Base-by-base conservation (phyloP, 2,329 filamentous ascomycete genomes). In the Mariannaea sp. region DNA sequence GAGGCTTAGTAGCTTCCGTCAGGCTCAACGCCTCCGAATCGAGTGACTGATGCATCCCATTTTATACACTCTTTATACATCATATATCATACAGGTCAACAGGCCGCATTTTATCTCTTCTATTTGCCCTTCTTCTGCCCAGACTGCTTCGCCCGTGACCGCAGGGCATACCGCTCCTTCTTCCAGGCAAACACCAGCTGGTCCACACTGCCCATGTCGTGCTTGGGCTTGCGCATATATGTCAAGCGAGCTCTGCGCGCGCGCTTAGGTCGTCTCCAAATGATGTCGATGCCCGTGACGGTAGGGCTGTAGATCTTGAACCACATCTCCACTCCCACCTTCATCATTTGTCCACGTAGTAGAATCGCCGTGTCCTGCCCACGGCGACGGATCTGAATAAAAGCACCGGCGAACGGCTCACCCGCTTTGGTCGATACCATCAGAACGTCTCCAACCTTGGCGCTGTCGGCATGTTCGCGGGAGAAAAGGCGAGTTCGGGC, bases 301-400 rank as follows among this genome's bases (percentile, higher is more conserved):
- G 90, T 88, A 56, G 93, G 93, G 69, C 85, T 90, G 79, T 94
- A 97, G 54, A 97, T 80, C 80, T 99, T 99, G 75, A 89, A 92
- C 87, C 91, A 96, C 90, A 96, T 94, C 82, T 99, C 94, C 55
- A 96, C 90, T 56, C 90, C 90, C 6, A 95, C 84, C 65, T 89
- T 84, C 62, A 90, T 92, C 65, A 99, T 77, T 70, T 95, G 86
- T 65, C 93, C 93, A 51, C 94, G 84, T 55, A 99, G 80, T 55
- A 96, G 77, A 49, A 99, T 87, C 4, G 89, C 89, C 2, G 91
- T 96, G 75, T 97, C 93, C 55, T 94, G 83, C 55, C 92, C 92
- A n/a, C 89, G 82, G 49, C 91, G 82, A 50, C 92, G 89, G 70
- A 99, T 92, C 69, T 88, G 89, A 69, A 99, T 80, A 67, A 90